Percentiles rank a stretch among this genome's conserved stretches.
Conservation (phyloP, 129 eudicot species). For the Flaveria trinervia region DNA sequence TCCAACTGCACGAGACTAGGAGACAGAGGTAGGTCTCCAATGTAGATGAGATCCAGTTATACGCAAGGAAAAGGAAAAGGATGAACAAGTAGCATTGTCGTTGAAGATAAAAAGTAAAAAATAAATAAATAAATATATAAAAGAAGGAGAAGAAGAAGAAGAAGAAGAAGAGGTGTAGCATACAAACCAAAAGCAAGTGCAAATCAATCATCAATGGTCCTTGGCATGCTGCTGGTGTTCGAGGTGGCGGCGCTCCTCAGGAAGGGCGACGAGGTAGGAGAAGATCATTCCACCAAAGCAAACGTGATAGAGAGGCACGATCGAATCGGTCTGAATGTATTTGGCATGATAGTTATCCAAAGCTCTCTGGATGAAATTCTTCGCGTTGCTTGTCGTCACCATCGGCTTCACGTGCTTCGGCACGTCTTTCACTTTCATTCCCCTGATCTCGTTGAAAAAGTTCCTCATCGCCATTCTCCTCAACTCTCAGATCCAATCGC, state of each 20-base stretch:
- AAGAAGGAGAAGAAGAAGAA: no score
- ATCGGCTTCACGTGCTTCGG: not conserved
- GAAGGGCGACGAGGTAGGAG: constrained; percentile 84
- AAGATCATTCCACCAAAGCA: constrained; percentile 87
- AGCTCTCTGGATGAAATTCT: constrained; percentile 47
- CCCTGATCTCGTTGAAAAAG: not conserved
- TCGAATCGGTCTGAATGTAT: constrained; percentile 70
- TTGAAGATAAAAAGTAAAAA: no score
- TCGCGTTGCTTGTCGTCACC: constrained; percentile 33
- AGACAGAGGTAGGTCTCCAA: no score
- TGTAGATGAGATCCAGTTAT: no score
- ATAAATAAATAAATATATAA: no score
- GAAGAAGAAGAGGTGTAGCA: no score
- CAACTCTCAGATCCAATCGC: no score
- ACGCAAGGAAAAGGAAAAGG: no score
- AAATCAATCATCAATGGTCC: no score
- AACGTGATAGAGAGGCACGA: constrained; percentile 68
- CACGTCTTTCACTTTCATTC: not conserved
- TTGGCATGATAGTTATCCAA: constrained; percentile 78
- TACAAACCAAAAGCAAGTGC: no score
- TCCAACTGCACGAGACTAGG: no score
- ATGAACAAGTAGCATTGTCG: no score
- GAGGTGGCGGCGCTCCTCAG: constrained; percentile 94
- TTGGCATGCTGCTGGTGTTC: constrained; percentile 35
- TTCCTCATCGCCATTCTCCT: not conserved